Evolutionary conservation across 108 stramenopile species (phyloP).

Genomic region (Craspedostauros australis): DNA sequence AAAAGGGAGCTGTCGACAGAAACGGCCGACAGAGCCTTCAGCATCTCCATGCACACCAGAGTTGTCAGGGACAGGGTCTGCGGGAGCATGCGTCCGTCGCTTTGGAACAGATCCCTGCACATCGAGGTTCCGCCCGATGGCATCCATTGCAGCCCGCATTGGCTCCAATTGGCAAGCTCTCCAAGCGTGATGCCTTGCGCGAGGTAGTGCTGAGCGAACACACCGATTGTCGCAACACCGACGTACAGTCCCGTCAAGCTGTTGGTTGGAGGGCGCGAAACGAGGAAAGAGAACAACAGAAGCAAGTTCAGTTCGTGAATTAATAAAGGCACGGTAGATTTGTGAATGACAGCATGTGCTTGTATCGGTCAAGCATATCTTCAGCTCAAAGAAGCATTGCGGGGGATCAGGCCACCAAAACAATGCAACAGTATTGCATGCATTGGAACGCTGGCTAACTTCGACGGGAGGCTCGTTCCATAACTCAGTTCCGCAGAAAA

Average conservation of each 20-base stretch:
- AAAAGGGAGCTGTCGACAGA: conserved; percentile 88
- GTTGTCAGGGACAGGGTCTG: conserved; percentile 91
- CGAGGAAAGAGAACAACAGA: no score
- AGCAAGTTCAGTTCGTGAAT: no score
- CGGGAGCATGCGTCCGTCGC: conserved; percentile 67
- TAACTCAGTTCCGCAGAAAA: no score
- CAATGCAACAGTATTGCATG: no score
- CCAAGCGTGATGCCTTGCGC: conserved; percentile 42
- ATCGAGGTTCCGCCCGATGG: conserved; percentile 34
- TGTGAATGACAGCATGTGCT: no score
- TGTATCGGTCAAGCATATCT: no score
- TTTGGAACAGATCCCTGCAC: conserved; percentile 73
- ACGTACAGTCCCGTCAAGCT: conserved; percentile 93
- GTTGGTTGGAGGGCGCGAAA: no score
- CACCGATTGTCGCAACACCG: conserved; percentile 90
- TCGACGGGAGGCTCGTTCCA: no score
- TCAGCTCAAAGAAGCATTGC: no score
- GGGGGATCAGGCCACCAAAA: no score
- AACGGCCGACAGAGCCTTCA: conserved; percentile 95
- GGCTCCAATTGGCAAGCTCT: conserved; percentile 45
- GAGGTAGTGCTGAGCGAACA: conserved; percentile 89
- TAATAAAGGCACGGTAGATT: no score
- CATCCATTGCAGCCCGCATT: conserved; percentile 41
- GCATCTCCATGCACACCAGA: conserved; percentile 94
- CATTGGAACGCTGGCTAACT: no score